These are phyloP conservation scores for Articulospora tetracladia DNA, from an alignment of 495 filamentous ascomycete genomes.

Conservation along the genomic window DNA sequence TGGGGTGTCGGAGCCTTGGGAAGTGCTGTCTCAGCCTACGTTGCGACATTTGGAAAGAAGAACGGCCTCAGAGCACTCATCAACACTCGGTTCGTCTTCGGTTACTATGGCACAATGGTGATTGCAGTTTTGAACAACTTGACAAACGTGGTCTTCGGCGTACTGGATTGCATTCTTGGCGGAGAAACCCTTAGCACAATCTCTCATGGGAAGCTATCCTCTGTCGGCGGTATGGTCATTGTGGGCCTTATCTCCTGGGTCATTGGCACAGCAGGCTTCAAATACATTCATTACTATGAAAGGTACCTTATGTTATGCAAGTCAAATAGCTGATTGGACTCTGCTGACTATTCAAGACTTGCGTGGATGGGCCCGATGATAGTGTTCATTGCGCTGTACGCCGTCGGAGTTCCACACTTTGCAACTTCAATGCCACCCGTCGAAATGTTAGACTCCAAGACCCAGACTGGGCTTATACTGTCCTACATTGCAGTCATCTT, in stretches of 20 bases:
- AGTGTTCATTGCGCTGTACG: background rate
- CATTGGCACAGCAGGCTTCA: background rate
- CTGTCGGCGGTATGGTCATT: background rate
- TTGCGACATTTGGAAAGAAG: background rate
- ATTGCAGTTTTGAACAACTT: background rate
- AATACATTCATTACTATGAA: background rate
- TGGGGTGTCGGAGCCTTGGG: background rate
- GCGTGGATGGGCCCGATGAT: background rate
- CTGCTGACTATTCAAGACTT: too few relatives aligned
- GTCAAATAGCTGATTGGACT: too few relatives aligned
- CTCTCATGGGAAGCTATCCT: background rate
- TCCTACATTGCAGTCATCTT: constrained; percentile 11
- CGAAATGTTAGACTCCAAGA: background rate
- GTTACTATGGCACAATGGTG: background rate
- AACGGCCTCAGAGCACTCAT: background rate
- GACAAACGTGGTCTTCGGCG: background rate
- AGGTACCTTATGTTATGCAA: too few relatives aligned
- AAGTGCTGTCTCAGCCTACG: background rate
- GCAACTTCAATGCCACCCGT: background rate
- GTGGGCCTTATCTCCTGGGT: background rate
- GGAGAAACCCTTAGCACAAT: background rate
- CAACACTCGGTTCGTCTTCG: background rate
- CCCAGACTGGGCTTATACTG: background rate
- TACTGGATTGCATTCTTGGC: background rate
- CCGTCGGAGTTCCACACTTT: background rate